Conservation (phyloP, 208 protist genomes). For the Strigomonas culicis region DNA sequence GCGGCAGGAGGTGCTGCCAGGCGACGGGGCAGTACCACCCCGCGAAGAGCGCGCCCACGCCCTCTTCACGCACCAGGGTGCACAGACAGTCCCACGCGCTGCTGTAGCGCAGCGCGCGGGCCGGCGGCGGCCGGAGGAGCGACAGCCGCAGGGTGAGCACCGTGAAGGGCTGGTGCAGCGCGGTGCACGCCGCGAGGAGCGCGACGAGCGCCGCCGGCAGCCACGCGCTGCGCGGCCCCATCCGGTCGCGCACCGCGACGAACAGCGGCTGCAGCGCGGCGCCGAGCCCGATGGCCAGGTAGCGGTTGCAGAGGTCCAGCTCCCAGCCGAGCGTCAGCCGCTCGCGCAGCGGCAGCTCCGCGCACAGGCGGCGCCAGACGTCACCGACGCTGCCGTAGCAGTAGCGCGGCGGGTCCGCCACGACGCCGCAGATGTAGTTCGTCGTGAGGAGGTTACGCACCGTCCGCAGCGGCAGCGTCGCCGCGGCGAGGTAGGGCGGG, state of each 20-base stretch:
- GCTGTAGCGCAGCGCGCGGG: neutral
- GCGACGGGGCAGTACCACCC: no score
- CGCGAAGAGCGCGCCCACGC: constrained; percentile 27
- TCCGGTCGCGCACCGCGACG: constrained; percentile 6
- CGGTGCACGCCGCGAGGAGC: constrained; percentile 17
- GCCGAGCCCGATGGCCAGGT: constrained; percentile 20
- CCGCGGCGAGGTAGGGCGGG: no score
- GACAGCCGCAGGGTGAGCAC: constrained; percentile 36
- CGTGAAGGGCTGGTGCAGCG: constrained; percentile 34
- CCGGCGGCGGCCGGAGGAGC: constrained; percentile 16
- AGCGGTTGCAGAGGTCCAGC: constrained; percentile 24
- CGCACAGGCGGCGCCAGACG: constrained; percentile 2
- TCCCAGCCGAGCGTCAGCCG: constrained; percentile 34
- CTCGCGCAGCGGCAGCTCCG: constrained; percentile 11
- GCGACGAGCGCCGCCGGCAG: constrained; percentile 17
- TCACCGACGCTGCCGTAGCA: constrained; percentile 11
- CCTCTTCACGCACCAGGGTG: constrained; percentile 61
- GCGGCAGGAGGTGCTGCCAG: no score
- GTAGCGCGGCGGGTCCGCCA: constrained; percentile 14
- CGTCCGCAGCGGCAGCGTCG: constrained; percentile 16
- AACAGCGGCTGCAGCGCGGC: constrained; percentile 23
- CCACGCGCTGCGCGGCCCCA: constrained; percentile 18
- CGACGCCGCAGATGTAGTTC: constrained; percentile 20
- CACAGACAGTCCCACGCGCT: constrained; percentile 38
- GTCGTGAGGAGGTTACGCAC: constrained; percentile 18